Conservation (phyloP, 345 rosid genomes). For the Hypericum perforatum region DNA sequence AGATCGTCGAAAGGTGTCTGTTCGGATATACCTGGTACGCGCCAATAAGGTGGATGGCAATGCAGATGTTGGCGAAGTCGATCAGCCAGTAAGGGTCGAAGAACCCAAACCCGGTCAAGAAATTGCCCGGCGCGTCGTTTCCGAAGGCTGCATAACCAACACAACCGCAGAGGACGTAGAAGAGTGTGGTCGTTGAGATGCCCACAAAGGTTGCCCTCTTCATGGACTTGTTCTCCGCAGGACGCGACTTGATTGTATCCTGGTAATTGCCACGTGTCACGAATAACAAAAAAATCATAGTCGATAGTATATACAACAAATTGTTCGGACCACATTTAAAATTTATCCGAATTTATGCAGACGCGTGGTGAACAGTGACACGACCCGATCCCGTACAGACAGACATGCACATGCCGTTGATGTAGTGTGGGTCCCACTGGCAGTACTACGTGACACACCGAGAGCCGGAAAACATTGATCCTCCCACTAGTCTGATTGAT, state of each 20-base stretch:
- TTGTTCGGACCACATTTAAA: no score
- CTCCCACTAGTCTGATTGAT: no score
- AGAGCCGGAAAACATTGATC: no score
- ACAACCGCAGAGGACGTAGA: constrained; percentile 69
- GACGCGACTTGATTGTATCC: neutral
- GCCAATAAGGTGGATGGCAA: constrained; percentile 67
- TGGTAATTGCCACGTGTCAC: neutral
- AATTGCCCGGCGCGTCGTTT: constrained; percentile 70
- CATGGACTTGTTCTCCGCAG: neutral
- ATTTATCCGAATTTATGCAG: no score
- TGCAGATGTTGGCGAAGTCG: constrained; percentile 77
- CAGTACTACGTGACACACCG: no score
- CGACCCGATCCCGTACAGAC: no score
- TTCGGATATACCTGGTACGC: constrained; percentile 63
- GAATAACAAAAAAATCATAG: no score
- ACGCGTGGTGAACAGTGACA: no score
- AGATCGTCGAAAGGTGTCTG: neutral
- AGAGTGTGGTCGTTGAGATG: constrained; percentile 48
- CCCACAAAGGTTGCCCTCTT: constrained; percentile 47
- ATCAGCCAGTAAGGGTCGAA: constrained; percentile 78
- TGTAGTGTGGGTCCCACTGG: no score
- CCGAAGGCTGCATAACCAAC: constrained; percentile 88
- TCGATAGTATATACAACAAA: no score
- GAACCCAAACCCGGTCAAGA: constrained; percentile 85
- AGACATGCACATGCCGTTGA: no score